Conservation (phyloP, 495 filamentous ascomycete species). For the Penicillium bialowiezense region DNA sequence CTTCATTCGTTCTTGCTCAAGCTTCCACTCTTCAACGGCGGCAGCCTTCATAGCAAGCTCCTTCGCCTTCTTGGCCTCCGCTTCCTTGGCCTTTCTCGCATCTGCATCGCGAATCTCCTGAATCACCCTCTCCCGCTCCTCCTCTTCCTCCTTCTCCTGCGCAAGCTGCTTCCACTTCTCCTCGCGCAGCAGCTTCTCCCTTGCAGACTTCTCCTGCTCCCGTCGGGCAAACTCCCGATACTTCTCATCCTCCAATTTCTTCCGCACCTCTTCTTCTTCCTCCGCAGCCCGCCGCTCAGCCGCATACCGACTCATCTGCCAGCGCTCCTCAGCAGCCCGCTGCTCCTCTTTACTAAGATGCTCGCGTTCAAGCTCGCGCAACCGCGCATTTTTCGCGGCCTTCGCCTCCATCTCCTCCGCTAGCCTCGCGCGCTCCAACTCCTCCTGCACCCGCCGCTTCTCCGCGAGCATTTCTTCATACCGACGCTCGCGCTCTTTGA, state of each 20-base stretch:
- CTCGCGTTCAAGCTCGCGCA: conserved; percentile 36
- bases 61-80: conserved; percentile 24
- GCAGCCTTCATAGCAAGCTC: conserved; percentile 31
- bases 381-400: conserved; percentile 1
- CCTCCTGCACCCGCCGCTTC: conserved; percentile 23
- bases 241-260: conserved; percentile 18
- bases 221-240: conserved; percentile 12
- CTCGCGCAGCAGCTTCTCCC: conserved; percentile 18
- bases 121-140: conserved; percentile 16
- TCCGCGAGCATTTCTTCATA: conserved; percentile 40
- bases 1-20: conserved; percentile 31
- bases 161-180: conserved; percentile 21
- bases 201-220: conserved; percentile 10
- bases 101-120: conserved; percentile 24
- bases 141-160: conserved; percentile 15
- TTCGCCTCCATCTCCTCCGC: too few species aligned
- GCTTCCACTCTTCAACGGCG: conserved; percentile 38
- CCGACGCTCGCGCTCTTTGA: too few species aligned
- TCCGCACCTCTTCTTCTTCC: conserved; percentile 23
- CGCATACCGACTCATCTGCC: conserved; percentile 30
- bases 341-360: conserved; percentile 32
- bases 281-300: conserved; percentile 29
- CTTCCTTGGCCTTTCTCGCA: conserved; percentile 26
- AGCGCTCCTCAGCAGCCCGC: conserved; percentile 25
- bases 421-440: background rate